phyloP scores from a whole-genome alignment of 2,329 filamentous ascomycete genomes.

The Botrytis tulipae region DNA sequence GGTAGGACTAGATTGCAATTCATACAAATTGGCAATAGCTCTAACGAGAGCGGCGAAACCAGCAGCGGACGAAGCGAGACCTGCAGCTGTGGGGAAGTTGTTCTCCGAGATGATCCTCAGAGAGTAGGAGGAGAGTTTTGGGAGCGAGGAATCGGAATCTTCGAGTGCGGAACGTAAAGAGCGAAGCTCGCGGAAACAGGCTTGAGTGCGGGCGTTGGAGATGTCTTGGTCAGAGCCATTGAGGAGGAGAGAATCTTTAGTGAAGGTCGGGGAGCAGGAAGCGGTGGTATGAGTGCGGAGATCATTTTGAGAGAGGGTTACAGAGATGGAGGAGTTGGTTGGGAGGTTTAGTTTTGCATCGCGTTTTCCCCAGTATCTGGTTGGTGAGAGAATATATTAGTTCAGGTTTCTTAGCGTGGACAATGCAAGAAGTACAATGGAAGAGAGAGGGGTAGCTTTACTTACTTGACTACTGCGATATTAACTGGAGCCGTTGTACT shows the following conservation, averaged over 20 bases:
- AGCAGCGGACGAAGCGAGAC: slow-evolving; percentile 71
- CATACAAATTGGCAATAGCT: slow-evolving; percentile 88
- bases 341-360: slow-evolving; percentile 92
- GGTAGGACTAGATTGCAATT: slow-evolving; percentile 74
- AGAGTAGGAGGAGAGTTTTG: slow-evolving; percentile 73
- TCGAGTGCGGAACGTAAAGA: slow-evolving; percentile 75
- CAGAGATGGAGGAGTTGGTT: slow-evolving; percentile 95
- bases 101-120: slow-evolving; percentile 92
- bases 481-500: slow-evolving; percentile 97
- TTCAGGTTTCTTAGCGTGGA: slow-evolving; percentile 22
- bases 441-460: slow-evolving; percentile 28
- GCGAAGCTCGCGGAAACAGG: slow-evolving; percentile 86
- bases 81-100: slow-evolving; percentile 98
- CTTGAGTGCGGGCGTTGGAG: slow-evolving; percentile 84
- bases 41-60: slow-evolving; percentile 72
- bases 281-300: slow-evolving; percentile 95
- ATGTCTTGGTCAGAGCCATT: slow-evolving; percentile 84
- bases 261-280: slow-evolving; percentile 73
- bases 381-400: slow-evolving; percentile 21
- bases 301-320: slow-evolving; percentile 91
- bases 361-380: slow-evolving; percentile 92
- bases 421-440: slow-evolving; percentile 11
- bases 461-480: slow-evolving; percentile 94
- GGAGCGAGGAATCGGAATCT: slow-evolving; percentile 66
- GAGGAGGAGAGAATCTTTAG: slow-evolving; percentile 72